Percentiles rank a stretch among this genome's conserved stretches.
These are phyloP conservation scores for Endoconidiophora laricicola DNA, from an alignment of 2,329 filamentous ascomycete genomes.

Conservation along the genomic window DNA sequence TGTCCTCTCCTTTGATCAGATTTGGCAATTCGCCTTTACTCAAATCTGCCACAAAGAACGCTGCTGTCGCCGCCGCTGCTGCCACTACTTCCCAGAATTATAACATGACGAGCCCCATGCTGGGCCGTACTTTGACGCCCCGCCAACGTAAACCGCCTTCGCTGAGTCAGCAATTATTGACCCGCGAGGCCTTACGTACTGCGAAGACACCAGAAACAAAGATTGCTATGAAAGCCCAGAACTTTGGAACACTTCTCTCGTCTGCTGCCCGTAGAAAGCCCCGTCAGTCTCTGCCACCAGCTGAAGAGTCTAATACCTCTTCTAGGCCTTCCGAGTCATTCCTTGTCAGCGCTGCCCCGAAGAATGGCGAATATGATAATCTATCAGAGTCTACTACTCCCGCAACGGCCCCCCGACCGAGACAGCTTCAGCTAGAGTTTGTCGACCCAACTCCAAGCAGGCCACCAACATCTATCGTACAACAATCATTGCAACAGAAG, in stretches of 20 bases:
- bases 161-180: constrained; percentile 21
- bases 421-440: background rate
- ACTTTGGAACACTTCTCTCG: constrained; percentile 1
- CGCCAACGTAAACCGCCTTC: constrained; percentile 20
- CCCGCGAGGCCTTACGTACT: constrained; percentile 18
- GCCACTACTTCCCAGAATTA: background rate
- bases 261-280: constrained; percentile 10
- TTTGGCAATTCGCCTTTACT: constrained; percentile 9
- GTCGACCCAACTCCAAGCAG: background rate
- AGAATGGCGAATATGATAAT: background rate
- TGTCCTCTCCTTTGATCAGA: constrained; percentile 2
- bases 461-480: background rate
- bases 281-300: background rate
- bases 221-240: background rate
- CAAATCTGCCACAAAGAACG: constrained; percentile 7
- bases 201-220: constrained; percentile 4
- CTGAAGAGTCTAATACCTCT: background rate
- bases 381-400: constrained; percentile 4
- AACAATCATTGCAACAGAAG: too few species aligned
- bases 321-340: background rate
- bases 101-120: constrained; percentile 7
- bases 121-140: constrained; percentile 20
- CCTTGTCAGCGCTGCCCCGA: background rate
- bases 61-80: background rate
- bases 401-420: background rate